Base-by-base conservation (phyloP, 768 basidiomycete genomes). In the Candolleomyces efflorescens region DNA sequence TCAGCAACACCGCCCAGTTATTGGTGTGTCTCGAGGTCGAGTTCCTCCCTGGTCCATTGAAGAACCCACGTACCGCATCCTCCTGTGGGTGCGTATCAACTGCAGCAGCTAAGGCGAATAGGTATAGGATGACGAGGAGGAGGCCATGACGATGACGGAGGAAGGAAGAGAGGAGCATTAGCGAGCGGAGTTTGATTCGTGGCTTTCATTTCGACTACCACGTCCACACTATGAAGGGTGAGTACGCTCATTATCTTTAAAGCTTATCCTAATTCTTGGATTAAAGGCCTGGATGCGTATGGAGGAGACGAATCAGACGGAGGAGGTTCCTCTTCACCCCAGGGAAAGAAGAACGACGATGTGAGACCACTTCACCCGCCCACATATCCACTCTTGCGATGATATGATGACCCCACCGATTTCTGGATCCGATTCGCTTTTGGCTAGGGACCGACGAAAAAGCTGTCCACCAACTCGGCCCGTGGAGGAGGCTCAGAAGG, bases 1-100 rank as follows among this genome's bases (percentile, higher is more conserved):
- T 95, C 3, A 98, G 95, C 37, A 98, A 77, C 5, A 99, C 95
- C 1, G 97, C 97, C 97, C 97, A 99, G 70, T 98, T 98, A 68
- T 98, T 99, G 5, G 96, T 97, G 68, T 97, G 94, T 27, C 69
- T 69, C 15, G 78, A 78, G 7, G 60, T 61, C 3, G 65, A 67
- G 11, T 66, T 54, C 5, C 64, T 58, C 18, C 65, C 71, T 71
- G 77, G 73, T 53, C 73, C 69, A 6, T 65, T 68, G 64, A 84
- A 82, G 68, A 84, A 83, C 36, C 78, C 70, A 37, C 69, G 67
- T 27, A 78, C 75, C 26, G 71, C 67, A 27, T 75, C 70, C 56
- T 77, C 75, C 37, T 76, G 72, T 15, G 65, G 17, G 17, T 20
- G 17, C 5, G 17, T 15, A 43, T 17, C 15, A 15, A 15, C 18